These are phyloP conservation scores for Ceratobasidium sp. DNA, from an alignment of 1,284 basidiomycete species.

Conservation along the genomic window DNA sequence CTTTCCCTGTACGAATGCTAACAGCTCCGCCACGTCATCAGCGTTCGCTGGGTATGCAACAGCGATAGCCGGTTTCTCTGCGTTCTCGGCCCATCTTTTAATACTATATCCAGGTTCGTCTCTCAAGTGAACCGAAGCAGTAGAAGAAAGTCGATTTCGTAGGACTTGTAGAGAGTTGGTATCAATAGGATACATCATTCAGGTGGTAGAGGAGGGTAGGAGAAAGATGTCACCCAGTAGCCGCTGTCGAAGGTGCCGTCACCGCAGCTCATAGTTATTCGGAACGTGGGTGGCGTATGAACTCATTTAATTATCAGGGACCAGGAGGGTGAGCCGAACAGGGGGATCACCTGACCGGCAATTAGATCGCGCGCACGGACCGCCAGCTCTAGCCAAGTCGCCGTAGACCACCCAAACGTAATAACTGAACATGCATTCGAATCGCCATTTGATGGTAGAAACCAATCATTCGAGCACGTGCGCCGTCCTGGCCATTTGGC, in stretches of 20 bases:
- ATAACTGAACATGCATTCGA: too few species aligned
- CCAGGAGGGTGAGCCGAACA: background rate
- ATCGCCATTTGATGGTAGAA: too few species aligned
- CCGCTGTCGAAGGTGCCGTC: background rate
- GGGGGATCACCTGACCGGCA: too few species aligned
- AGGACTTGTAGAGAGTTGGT: background rate
- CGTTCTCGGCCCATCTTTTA: slow-evolving; percentile 41
- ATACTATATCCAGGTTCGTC: slow-evolving; percentile 38
- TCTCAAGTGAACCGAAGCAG: background rate
- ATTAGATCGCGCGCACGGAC: too few species aligned
- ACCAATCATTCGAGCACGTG: too few species aligned
- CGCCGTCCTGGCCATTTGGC: too few species aligned
- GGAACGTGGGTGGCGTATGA: background rate
- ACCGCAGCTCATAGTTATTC: background rate
- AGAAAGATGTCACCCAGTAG: background rate
- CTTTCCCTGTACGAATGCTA: slow-evolving; percentile 38
- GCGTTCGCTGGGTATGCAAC: slow-evolving; percentile 23
- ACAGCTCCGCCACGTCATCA: slow-evolving; percentile 16
- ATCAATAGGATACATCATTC: slow-evolving; percentile 5
- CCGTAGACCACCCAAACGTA: too few species aligned
- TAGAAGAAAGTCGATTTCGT: slow-evolving; percentile 4
- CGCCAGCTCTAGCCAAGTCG: too few species aligned
- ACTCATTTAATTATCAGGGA: too few species aligned
- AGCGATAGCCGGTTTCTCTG: slow-evolving; percentile 19
- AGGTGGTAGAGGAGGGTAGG: background rate